Base-by-base conservation (phyloP, 768 basidiomycete genomes). In the Termitomyces sp. region DNA sequence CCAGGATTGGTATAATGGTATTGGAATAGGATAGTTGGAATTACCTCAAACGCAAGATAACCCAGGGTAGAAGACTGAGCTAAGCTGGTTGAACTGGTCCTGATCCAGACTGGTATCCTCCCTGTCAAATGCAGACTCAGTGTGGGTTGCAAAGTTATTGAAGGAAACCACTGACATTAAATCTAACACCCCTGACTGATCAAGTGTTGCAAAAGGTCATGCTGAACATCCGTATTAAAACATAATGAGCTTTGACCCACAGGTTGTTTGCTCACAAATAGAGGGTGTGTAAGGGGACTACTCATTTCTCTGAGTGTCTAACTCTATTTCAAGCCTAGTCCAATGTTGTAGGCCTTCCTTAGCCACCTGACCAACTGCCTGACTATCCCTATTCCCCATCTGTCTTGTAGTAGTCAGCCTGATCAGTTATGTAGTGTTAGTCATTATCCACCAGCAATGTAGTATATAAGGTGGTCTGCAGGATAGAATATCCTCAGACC, bases 161-260 rank as follows among this genome's bases (percentile, higher is more conserved):
- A 9, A 9, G 29, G 36, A 7, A 25, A 31, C 3, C 31, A 68
- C 80, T 48, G 49, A 86, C 86, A 83, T 66, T 53, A 89, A 79
- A 25, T 88, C 88, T 38, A 90, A 73, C 41, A 89, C 76, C 10
- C 88, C 85, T 33, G 87, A 82, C 58, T 88, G 81, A n/a, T 85
- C 86, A 40, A 90, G 75, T 2, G 86, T 89, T 88, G 54, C 86
- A 85, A 61, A 89, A 89, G 39, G 86, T 81, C 80, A 90, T 88
- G 35, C 87, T 89, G 61, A 7, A 40, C 33, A 31, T 53, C 29
- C 22, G 38, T 9, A 47, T 54, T 38, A 59, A 36, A 46, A 31
- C 44, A 23, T 13, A 16, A 25, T 40, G 15, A 6, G 29, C 29
- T 16, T 1, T 35, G 6, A 39, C 35, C 12, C 9, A 35, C 49